A percentile compares a stretch with the other conserved stretches of the same genome.
Evolutionary conservation across 2,329 filamentous ascomycete species (phyloP).

Genomic region (Diplodia scrobiculata): DNA sequence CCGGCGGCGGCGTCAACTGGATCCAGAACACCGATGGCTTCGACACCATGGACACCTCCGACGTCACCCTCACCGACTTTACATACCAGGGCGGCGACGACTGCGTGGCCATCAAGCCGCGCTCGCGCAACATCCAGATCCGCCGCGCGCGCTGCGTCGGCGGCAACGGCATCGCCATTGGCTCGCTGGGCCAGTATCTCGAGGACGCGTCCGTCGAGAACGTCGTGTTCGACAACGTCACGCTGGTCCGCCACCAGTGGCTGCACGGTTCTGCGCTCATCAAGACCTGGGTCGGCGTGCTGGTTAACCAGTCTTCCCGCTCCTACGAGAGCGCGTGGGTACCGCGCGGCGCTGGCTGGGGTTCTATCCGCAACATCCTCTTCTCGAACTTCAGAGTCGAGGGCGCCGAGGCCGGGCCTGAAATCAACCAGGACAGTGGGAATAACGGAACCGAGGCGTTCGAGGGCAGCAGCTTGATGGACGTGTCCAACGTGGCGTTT

Average conservation of each 20-base stretch:
- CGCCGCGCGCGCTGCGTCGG: conserved; percentile 59
- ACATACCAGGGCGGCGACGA: conserved; percentile 61
- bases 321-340: conserved; percentile 54
- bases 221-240: conserved; percentile 53
- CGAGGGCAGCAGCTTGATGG: conserved; percentile 55
- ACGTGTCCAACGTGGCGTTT: conserved; percentile 54
- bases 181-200: conserved; percentile 58
- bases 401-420: conserved; percentile 49
- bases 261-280: conserved; percentile 57
- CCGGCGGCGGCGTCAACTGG: conserved; percentile 54
- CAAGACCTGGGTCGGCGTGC: conserved; percentile 59
- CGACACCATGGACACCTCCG: conserved; percentile 58
- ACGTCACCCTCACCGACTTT: conserved; percentile 55
- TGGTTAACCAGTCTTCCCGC: conserved; percentile 45
- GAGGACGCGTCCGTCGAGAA: conserved; percentile 58
- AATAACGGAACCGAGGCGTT: conserved; percentile 55
- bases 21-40: conserved; percentile 62
- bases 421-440: conserved; percentile 54
- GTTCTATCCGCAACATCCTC: conserved; percentile 54
- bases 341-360: conserved; percentile 58
- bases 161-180: conserved; percentile 57
- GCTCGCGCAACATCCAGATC: conserved; percentile 61
- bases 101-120: conserved; percentile 64
- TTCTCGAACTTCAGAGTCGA: conserved; percentile 56
- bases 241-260: conserved; percentile 49